A percentile compares a stretch with the other conserved stretches of the same genome.
Evolutionary conservation across 768 basidiomycete genomes (phyloP).

Genomic region (Cubamyces lactineus): DNA sequence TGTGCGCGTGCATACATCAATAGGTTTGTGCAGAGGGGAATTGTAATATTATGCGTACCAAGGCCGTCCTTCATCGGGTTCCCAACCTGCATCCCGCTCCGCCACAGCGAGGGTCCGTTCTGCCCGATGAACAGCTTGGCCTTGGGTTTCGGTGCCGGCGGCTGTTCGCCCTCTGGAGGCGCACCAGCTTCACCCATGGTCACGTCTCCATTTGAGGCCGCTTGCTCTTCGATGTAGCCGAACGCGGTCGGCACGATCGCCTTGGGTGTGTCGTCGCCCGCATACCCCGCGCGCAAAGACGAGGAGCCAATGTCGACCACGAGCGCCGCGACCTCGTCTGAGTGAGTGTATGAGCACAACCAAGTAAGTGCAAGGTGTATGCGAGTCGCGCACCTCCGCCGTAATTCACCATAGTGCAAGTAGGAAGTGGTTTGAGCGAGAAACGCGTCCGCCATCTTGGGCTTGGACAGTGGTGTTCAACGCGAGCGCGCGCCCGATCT

Average conservation of each 20-base stretch:
- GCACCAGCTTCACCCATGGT: conserved; percentile 55
- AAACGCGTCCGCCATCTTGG: conserved; percentile 2
- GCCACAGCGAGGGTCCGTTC: conserved; percentile 87
- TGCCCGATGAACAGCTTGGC: conserved; percentile 82
- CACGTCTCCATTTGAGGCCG: conserved; percentile 51
- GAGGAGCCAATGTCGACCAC: conserved; percentile 94
- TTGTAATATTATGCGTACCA: too few relatives aligned
- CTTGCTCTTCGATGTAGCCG: conserved; percentile 61
- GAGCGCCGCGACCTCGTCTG: conserved; percentile 96
- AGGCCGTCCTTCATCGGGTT: conserved; percentile 86
- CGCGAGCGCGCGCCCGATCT: conserved; percentile 30
- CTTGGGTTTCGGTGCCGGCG: conserved; percentile 35
- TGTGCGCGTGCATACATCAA: conserved; percentile 30
- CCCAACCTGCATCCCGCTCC: conserved; percentile 83
- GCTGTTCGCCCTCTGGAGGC: conserved; percentile 40
- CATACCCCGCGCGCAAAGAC: conserved; percentile 92
- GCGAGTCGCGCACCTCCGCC: conserved; percentile 68
- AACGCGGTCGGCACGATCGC: conserved; percentile 89
- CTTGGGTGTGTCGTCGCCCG: conserved; percentile 95
- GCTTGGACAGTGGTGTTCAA: conserved; percentile 5
- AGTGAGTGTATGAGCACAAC: background rate
- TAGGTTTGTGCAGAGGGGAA: too few relatives aligned
- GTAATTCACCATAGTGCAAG: conserved; percentile 71
- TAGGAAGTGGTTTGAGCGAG: background rate
- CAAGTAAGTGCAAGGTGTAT: background rate